A percentile compares a stretch with the other conserved stretches of the same genome.
These are phyloP conservation scores for Puccinia sorghi DNA, from an alignment of 1,284 basidiomycete species.

Conservation along the genomic window DNA sequence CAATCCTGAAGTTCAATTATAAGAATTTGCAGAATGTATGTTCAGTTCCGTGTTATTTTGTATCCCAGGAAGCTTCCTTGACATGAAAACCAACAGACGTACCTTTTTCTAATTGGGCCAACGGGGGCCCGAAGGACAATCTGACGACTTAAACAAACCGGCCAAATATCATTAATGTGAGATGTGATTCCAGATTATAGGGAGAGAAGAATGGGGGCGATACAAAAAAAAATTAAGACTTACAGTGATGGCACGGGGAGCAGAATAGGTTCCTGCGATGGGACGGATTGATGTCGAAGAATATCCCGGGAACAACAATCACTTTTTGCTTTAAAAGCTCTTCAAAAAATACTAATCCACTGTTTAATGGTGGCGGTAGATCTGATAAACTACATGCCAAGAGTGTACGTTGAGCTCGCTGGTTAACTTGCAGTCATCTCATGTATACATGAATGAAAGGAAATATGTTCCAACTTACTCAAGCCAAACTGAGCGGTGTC, in stretches of 20 bases:
- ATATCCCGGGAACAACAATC: constrained; percentile 79
- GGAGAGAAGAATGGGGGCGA: constrained; percentile 60
- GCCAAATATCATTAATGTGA: not conserved
- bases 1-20: constrained; percentile 64
- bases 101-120: constrained; percentile 79
- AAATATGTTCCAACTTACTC: constrained; percentile 11
- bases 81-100: constrained; percentile 31
- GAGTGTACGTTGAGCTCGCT: constrained; percentile 62
- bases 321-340: constrained; percentile 86
- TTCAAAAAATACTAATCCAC: constrained; percentile 90
- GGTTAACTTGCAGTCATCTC: not conserved
- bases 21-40: not conserved
- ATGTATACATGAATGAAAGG: constrained; percentile 59
- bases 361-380: constrained; percentile 77
- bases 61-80: not conserved
- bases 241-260: constrained; percentile 86
- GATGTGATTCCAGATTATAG: not conserved
- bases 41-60: not conserved
- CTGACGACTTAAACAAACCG: constrained; percentile 52
- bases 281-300: constrained; percentile 83
- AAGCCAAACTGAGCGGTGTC: constrained; percentile 50
- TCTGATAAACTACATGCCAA: constrained; percentile 69
- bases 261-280: constrained; percentile 76
- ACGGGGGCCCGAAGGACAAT: constrained; percentile 76
- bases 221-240: constrained; percentile 56